Conservation (phyloP, 371 early-diverging fungal species). For the Haplosporangium sp. region DNA sequence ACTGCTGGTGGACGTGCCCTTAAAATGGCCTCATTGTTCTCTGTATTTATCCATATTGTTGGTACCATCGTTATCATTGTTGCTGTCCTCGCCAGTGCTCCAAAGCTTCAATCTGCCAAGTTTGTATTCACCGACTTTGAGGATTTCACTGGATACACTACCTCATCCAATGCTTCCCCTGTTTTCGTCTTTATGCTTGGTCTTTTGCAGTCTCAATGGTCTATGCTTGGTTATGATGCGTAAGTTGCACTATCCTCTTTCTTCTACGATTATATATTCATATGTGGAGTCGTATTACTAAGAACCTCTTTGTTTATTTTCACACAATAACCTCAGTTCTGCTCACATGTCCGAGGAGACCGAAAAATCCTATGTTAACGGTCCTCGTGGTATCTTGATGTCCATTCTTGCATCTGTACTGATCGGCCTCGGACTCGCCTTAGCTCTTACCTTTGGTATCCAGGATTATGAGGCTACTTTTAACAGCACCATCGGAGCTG, state of each 20-base stretch:
- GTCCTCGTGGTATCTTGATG: conserved; percentile 72
- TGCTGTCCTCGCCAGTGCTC: conserved; percentile 42
- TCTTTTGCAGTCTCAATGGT: conserved; percentile 73
- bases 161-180: conserved; percentile 24
- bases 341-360: conserved; percentile 85
- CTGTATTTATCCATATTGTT: conserved; percentile 57
- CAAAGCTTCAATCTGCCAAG: conserved; percentile 57
- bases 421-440: conserved; percentile 68
- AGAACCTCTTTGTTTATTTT: background rate
- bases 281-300: background rate
- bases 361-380: conserved; percentile 66
- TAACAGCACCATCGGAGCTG: conserved; percentile 57
- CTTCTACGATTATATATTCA: background rate
- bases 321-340: conserved; percentile 51
- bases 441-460: conserved; percentile 69
- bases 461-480: conserved; percentile 62
- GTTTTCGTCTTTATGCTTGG: conserved; percentile 69
- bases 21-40: conserved; percentile 56
- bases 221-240: conserved; percentile 76
- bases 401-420: conserved; percentile 71
- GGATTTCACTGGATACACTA: conserved; percentile 65
- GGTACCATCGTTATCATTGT: conserved; percentile 33
- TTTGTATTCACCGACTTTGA: conserved; percentile 57
- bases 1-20: conserved; percentile 49
- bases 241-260: conserved; percentile 14